Percentiles rank a stretch among this genome's conserved stretches.
phyloP scores from a whole-genome alignment of 129 eudicot species.

The Flaveria brownii region DNA sequence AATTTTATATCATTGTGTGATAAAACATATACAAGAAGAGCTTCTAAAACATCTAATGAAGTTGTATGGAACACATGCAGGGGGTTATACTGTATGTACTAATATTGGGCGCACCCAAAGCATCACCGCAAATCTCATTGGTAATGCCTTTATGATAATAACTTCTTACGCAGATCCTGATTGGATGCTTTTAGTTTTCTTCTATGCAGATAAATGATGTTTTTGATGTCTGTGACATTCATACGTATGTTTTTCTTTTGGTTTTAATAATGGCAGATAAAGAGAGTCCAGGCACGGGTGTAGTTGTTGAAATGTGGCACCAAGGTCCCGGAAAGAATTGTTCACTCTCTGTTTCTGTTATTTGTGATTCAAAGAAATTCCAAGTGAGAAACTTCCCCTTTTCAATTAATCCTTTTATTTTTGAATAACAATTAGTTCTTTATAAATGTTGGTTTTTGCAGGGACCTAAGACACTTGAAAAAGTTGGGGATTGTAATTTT shows the following conservation, averaged over 20 bases:
- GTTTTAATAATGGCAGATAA: slow-evolving; percentile 55
- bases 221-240: background rate
- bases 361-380: slow-evolving; percentile 66
- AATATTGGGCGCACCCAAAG: slow-evolving; percentile 63
- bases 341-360: slow-evolving; percentile 78
- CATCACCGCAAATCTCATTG: slow-evolving; percentile 54
- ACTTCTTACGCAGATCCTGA: background rate
- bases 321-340: slow-evolving; percentile 50
- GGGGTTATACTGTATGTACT: slow-evolving; percentile 72
- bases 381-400: slow-evolving; percentile 47
- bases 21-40: slow-evolving; percentile 4
- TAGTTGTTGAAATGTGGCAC: slow-evolving; percentile 57
- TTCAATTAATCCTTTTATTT: background rate
- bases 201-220: background rate
- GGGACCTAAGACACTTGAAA: slow-evolving; percentile 46
- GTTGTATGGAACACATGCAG: slow-evolving; percentile 45
- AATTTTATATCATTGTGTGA: background rate
- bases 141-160: slow-evolving; percentile 39
- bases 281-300: slow-evolving; percentile 65
- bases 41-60: slow-evolving; percentile 15
- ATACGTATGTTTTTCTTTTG: slow-evolving; percentile 18
- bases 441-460: slow-evolving; percentile 35
- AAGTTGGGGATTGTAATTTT: slow-evolving; percentile 28
- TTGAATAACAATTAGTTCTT: slow-evolving; percentile 12
- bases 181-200: background rate